phyloP scores from a whole-genome alignment of 2,329 filamentous ascomycete genomes.

The Neospermospora avenae region DNA sequence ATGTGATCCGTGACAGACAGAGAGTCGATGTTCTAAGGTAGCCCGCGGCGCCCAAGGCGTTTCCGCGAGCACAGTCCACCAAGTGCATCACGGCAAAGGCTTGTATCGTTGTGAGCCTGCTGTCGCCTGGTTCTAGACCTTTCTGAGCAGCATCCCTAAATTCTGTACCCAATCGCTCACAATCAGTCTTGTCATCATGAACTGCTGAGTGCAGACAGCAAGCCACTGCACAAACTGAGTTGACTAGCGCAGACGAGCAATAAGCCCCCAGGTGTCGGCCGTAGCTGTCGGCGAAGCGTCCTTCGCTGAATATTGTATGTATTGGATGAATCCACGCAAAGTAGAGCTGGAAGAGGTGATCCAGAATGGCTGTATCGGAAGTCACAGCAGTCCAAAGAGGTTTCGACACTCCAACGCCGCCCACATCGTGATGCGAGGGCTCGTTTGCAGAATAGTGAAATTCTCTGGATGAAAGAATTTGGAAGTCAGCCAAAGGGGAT shows the following conservation, averaged over 20 bases:
- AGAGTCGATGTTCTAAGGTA: slow-evolving; percentile 32
- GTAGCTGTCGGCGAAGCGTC: slow-evolving; percentile 32
- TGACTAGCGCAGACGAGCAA: slow-evolving; percentile 34
- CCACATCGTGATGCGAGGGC: slow-evolving; percentile 30
- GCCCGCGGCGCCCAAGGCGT: slow-evolving; percentile 29
- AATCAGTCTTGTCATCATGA: slow-evolving; percentile 28
- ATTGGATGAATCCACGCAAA: slow-evolving; percentile 37
- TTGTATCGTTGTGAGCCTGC: slow-evolving; percentile 31
- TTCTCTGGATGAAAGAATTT: slow-evolving; percentile 24
- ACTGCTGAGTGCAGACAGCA: slow-evolving; percentile 30
- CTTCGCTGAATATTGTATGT: slow-evolving; percentile 35
- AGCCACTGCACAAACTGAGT: slow-evolving; percentile 36
- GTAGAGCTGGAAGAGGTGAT: slow-evolving; percentile 36
- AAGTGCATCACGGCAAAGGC: slow-evolving; percentile 35
- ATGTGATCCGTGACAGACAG: slow-evolving; percentile 20
- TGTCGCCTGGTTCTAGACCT: slow-evolving; percentile 27
- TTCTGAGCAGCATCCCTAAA: slow-evolving; percentile 31
- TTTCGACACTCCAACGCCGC: slow-evolving; percentile 3
- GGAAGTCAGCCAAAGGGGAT: slow-evolving; percentile 23
- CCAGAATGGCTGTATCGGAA: slow-evolving; percentile 23
- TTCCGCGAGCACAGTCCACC: slow-evolving; percentile 29
- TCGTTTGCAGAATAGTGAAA: slow-evolving; percentile 29
- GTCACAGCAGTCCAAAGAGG: slow-evolving; percentile 33
- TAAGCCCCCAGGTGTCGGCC: slow-evolving; percentile 19
- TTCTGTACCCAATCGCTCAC: slow-evolving; percentile 25